A percentile compares a stretch with the other conserved stretches of the same genome.
phyloP scores from a whole-genome alignment of 2,329 filamentous ascomycete genomes.

The Xylaria sp. region DNA sequence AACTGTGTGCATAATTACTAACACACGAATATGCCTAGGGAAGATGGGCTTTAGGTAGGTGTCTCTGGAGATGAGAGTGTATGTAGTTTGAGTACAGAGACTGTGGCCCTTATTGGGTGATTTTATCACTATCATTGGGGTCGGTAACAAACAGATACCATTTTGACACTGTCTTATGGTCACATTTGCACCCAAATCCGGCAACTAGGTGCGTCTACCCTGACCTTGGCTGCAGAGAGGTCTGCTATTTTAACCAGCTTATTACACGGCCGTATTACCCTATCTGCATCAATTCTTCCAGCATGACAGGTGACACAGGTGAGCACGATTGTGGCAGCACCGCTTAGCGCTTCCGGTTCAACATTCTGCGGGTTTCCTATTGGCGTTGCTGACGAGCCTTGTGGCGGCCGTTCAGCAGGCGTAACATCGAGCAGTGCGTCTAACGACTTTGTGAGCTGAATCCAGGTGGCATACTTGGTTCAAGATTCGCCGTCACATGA shows the following conservation, averaged over 20 bases:
- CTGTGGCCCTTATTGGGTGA: neutral
- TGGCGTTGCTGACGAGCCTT: slow-evolving; percentile 28
- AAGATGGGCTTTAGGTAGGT: neutral
- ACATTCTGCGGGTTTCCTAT: slow-evolving; percentile 18
- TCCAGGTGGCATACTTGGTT: slow-evolving; percentile 8
- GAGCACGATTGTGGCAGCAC: slow-evolving; percentile 26
- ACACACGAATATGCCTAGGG: neutral
- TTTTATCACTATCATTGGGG: neutral
- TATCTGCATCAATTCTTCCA: slow-evolving; percentile 13
- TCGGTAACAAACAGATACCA: neutral
- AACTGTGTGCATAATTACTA: neutral
- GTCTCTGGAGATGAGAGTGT: neutral
- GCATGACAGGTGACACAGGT: slow-evolving; percentile 29
- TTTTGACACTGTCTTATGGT: slow-evolving; percentile 22
- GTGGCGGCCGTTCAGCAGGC: neutral
- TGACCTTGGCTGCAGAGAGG: slow-evolving; percentile 31
- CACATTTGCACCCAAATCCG: slow-evolving; percentile 18
- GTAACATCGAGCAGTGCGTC: slow-evolving; percentile 17
- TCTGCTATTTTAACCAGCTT: slow-evolving; percentile 32
- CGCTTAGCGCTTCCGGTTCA: slow-evolving; percentile 31
- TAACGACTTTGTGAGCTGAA: slow-evolving; percentile 12
- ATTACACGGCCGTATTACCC: slow-evolving; percentile 12
- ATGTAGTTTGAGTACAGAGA: neutral
- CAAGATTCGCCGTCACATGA: neutral
- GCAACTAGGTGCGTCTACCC: slow-evolving; percentile 16